Percentiles rank a stretch among this genome's conserved stretches.
phyloP scores from a whole-genome alignment of 768 basidiomycete species.

The Lepiota brunneoincarnata region DNA sequence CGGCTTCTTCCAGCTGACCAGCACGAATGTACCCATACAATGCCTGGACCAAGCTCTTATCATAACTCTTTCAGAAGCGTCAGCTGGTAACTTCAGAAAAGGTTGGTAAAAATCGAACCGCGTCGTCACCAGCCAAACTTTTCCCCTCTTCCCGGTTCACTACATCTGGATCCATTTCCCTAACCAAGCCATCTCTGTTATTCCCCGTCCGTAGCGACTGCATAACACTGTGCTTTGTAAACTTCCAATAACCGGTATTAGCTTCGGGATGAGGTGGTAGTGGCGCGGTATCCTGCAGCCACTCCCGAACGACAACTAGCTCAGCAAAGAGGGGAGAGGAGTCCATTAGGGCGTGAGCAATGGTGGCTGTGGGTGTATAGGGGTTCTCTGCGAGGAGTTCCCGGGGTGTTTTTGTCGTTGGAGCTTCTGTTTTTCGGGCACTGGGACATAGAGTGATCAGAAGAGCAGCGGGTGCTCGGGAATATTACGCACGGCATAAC shows the following conservation, averaged over 20 bases:
- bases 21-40: constrained; percentile 82
- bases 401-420: constrained; percentile 44
- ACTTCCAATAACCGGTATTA: constrained; percentile 80
- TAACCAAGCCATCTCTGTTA: constrained; percentile 50
- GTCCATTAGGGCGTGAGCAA: constrained; percentile 72
- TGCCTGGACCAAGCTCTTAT: constrained; percentile 73
- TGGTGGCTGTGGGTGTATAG: constrained; percentile 74
- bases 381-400: constrained; percentile 68
- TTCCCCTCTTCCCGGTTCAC: constrained; percentile 56
- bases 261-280: constrained; percentile 63
- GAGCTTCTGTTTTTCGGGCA: constrained; percentile 64
- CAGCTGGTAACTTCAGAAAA: background rate
- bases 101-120: constrained; percentile 41
- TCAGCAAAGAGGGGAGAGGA: constrained; percentile 68
- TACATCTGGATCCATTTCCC: constrained; percentile 81
- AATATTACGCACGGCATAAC: constrained; percentile 66
- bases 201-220: constrained; percentile 56
- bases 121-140: constrained; percentile 72
- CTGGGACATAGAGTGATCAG: constrained; percentile 29
- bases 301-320: constrained; percentile 82
- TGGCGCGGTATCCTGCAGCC: constrained; percentile 79
- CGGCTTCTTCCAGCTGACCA: constrained; percentile 81
- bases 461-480: background rate
- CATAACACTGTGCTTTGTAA: constrained; percentile 74
- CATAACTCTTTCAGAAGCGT: constrained; percentile 58